Evolutionary conservation across 495 filamentous ascomycete genomes (phyloP).

Genomic region (Oleoguttula mirabilis): DNA sequence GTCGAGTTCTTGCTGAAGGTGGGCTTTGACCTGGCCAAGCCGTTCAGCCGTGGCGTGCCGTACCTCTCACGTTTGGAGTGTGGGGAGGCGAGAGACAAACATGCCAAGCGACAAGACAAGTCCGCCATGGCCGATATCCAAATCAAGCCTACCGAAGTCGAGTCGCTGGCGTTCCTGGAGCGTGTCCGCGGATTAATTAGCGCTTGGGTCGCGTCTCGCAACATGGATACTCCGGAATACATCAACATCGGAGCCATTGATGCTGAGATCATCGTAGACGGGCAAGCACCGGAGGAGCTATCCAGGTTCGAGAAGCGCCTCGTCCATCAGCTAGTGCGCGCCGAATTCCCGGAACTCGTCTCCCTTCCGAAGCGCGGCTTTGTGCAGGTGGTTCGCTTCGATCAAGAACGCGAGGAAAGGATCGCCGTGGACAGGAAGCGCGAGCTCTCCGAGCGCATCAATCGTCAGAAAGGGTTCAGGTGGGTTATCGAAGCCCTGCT

Average conservation of each 20-base stretch:
- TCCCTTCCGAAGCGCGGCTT: conserved; percentile 36
- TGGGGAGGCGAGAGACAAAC: conserved; percentile 30
- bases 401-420: conserved; percentile 38
- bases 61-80: conserved; percentile 63
- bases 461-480: conserved; percentile 47
- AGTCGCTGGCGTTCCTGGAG: conserved; percentile 43
- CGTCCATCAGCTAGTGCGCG: conserved; percentile 54
- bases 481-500: conserved; percentile 60
- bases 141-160: conserved; percentile 42
- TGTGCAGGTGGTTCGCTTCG: conserved; percentile 40
- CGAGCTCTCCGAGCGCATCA: conserved; percentile 34
- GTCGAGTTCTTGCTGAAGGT: conserved; percentile 50
- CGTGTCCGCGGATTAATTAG: conserved; percentile 39
- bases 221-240: conserved; percentile 2
- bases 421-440: conserved; percentile 30
- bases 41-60: conserved; percentile 48
- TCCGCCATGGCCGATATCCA: conserved; percentile 36
- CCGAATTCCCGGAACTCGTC: conserved; percentile 47
- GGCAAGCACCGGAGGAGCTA: conserved; percentile 13
- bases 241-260: conserved; percentile 16
- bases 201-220: conserved; percentile 32
- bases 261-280: conserved; percentile 3
- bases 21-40: conserved; percentile 48
- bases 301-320: conserved; percentile 44
- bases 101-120: conserved; percentile 27